Base-by-base conservation (phyloP, 2,329 filamentous ascomycete species). In the Helminthosporium solani region DNA sequence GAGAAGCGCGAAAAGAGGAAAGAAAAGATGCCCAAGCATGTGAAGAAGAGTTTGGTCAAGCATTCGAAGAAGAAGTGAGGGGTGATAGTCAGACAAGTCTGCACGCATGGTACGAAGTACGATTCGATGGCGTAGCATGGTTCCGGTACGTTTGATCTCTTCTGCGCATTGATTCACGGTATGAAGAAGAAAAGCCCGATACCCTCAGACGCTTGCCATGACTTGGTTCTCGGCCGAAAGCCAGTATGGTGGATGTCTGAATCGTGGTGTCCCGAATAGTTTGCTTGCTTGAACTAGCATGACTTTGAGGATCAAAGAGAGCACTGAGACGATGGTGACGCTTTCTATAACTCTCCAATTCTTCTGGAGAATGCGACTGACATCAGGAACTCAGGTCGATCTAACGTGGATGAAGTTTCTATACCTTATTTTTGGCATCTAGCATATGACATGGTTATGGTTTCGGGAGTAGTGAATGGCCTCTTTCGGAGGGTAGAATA, bases 1-100 rank as follows among this genome's bases (percentile, higher is more conserved):
- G 92, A 91, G 63, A 96, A 96, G 75, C 84, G 90, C 28, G 91
- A 96, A 70, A 90, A 95, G 76, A 78, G 94, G 49, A 89, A 92
- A 70, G 87, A 88, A 3, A 99, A 99, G 78, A 95, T 99, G 73
- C 92, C 94, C 0, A 99, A 99, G 74, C 84, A 95, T 67, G 56
- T 96, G 27, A 99, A 99, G 80, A 97, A 96, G 78, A 88, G 87
- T 67, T 72, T 95, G 47, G 82, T 95, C 20, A 80, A 78, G 45
- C 76, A 76, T 14, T 77, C 82, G 45, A 76, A 82, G 56, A 82
- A 80, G 63, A 86, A 87, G 74, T 85, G 47, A 57, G 37, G 21
- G 19, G 7, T 15, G 2, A 15, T 2, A 31, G 21, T 2, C 14
- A 19, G 7, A 27, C 12, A 12, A 7, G 25, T 12, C 12, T 27